Percentiles rank a stretch among this genome's conserved stretches.
phyloP scores from a whole-genome alignment of 805 yeast genomes.

The Ascoidea asiatica region DNA sequence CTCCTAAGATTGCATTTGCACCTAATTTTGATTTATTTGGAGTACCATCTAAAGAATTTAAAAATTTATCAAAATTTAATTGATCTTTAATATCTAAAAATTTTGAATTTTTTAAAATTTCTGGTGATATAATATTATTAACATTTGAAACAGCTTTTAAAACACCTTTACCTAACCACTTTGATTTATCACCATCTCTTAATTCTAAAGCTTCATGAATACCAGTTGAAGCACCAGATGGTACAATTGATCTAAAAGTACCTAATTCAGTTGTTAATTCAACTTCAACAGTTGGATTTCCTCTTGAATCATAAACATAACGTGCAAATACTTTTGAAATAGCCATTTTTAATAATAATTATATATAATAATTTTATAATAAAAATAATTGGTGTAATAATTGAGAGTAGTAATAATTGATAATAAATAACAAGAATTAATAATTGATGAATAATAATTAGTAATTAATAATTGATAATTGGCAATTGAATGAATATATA shows the following conservation, averaged over 20 bases:
- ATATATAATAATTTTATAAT: no score
- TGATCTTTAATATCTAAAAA: constrained; percentile 72
- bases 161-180: constrained; percentile 99
- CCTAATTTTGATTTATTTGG: constrained; percentile 95
- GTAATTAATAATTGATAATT: no score
- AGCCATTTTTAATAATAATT: constrained; percentile 57
- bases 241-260: constrained; percentile 92
- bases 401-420: no score
- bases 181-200: constrained; percentile 95
- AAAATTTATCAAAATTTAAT: constrained; percentile 74
- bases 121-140: constrained; percentile 91
- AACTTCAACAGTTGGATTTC: constrained; percentile 99
- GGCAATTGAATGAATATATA: no score
- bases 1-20: constrained; percentile 98
- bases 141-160: constrained; percentile 93
- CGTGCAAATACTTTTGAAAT: constrained; percentile 83
- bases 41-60: constrained; percentile 85
- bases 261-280: constrained; percentile 90
- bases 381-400: no score
- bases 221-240: constrained; percentile 99
- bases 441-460: no score
- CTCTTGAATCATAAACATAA: constrained; percentile 98
- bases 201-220: constrained; percentile 96
- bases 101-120: constrained; percentile 57
- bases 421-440: no score